Evolutionary conservation across 495 filamentous ascomycete genomes (phyloP), one percentile per base, ranked within the genome.

Genomic region (Halenospora varia): DNA sequence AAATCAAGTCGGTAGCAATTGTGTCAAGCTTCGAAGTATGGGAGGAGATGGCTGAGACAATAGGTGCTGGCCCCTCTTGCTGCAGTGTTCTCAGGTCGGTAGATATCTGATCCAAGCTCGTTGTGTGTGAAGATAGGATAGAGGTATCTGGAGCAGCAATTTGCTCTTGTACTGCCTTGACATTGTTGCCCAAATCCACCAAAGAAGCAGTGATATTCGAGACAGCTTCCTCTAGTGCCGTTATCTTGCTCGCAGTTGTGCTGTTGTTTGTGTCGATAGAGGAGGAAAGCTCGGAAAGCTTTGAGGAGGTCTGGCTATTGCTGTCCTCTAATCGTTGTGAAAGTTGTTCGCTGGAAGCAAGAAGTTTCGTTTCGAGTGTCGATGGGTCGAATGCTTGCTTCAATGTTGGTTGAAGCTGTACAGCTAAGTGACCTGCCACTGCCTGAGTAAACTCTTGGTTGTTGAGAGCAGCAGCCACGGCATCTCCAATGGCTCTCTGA

Each of bases 361-460:
- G 47, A 10, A 65, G 46, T 49, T 59, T 65, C 2, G 55, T 23
- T 41, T 66, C 63, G 53, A 62, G 25, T 10, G 48, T 40, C 2
- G 63, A 62, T 18, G 57, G 54, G 29, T 66, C 63, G 29, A 66
- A 39, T 20, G 60, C 60, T 6, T 57, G 17, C 35, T 66, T 62
- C 48, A 66, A 53, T 2, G 63, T 42, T 15, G 63, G 63, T 25
- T 60, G 57, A 15, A 66, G 53, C 47, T 66, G 60, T 2, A 45
- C 19, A 39, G 63, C 60, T 13, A 66, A 41, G 17, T 66, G 57
- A 9, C 25, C 40, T 10, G 63, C 63, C 41, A 66, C 63, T 41
- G 63, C 60, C 41, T 62, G 60, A 45, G 63, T 66, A 47, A 66
- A 66, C 9, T 55, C 54, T 13, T 66, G 57, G 54, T 45, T 61